Evolutionary conservation across 345 rosid species (phyloP).

Genomic region (Brassica nigra): DNA sequence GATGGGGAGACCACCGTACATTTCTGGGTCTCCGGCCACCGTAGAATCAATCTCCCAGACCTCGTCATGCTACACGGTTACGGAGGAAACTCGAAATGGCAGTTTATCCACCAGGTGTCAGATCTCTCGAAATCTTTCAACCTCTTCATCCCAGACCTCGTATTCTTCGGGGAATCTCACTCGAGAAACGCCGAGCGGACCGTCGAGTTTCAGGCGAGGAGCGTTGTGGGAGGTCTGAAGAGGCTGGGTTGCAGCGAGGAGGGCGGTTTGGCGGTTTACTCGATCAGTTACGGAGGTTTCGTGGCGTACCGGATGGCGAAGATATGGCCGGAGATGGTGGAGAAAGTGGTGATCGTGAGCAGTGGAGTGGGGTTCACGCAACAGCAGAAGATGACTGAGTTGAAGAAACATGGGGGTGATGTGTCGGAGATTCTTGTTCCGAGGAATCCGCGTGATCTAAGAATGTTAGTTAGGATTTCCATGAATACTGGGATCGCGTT

Average conservation of each 20-base stretch:
- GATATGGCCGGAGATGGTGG: slow-evolving; percentile 50
- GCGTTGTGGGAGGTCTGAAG: slow-evolving; percentile 57
- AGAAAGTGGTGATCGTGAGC: slow-evolving; percentile 66
- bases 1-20: slow-evolving; percentile 59
- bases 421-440: slow-evolving; percentile 61
- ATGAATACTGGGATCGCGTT: slow-evolving; percentile 40
- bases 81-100: slow-evolving; percentile 75
- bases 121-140: slow-evolving; percentile 58
- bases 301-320: slow-evolving; percentile 75
- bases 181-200: slow-evolving; percentile 49
- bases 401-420: slow-evolving; percentile 50
- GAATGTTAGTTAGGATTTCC: slow-evolving; percentile 50
- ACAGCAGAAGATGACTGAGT: slow-evolving; percentile 47
- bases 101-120: slow-evolving; percentile 55
- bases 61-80: slow-evolving; percentile 74
- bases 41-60: slow-evolving; percentile 38
- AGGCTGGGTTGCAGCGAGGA: slow-evolving; percentile 53
- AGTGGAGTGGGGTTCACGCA: slow-evolving; percentile 56
- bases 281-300: slow-evolving; percentile 79
- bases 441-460: slow-evolving; percentile 47
- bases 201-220: slow-evolving; percentile 58
- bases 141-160: slow-evolving; percentile 62
- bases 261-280: slow-evolving; percentile 42
- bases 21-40: slow-evolving; percentile 61
- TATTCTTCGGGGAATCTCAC: slow-evolving; percentile 65